Percentiles rank a stretch among this genome's conserved stretches.
Evolutionary conservation across 2,329 filamentous ascomycete genomes (phyloP).

Genomic region (Curvularia sp.): DNA sequence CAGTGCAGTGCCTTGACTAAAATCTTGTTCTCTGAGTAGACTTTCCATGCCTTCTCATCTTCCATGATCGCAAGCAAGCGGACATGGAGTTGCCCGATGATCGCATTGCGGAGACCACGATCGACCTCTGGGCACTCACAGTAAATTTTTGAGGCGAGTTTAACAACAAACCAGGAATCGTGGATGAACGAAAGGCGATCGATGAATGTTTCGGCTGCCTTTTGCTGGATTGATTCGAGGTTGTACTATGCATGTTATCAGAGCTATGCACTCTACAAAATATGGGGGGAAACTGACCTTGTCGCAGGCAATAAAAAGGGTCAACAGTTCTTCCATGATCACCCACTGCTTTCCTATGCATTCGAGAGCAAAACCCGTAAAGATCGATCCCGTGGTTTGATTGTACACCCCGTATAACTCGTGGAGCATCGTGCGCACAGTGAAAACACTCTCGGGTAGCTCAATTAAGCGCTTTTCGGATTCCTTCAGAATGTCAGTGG

Average conservation of each 20-base stretch:
- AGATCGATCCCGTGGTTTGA: slow-evolving; percentile 26
- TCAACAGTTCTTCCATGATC: slow-evolving; percentile 20
- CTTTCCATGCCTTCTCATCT: slow-evolving; percentile 20
- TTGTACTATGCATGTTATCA: slow-evolving; percentile 25
- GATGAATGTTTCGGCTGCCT: slow-evolving; percentile 23
- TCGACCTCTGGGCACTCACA: slow-evolving; percentile 16
- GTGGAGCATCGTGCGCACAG: slow-evolving; percentile 21
- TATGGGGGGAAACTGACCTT: slow-evolving; percentile 22
- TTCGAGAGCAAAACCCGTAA: slow-evolving; percentile 27
- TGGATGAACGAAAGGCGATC: slow-evolving; percentile 30
- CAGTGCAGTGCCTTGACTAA: slow-evolving; percentile 22
- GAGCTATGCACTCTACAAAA: neutral
- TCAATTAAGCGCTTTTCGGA: slow-evolving; percentile 13
- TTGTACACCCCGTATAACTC: slow-evolving; percentile 32
- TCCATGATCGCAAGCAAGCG: slow-evolving; percentile 20
- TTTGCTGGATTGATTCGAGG: slow-evolving; percentile 26
- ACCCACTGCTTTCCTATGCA: slow-evolving; percentile 22
- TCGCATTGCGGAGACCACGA: slow-evolving; percentile 23
- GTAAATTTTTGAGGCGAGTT: slow-evolving; percentile 15
- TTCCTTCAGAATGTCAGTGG: slow-evolving; percentile 23
- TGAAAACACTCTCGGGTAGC: slow-evolving; percentile 25
- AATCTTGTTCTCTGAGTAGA: slow-evolving; percentile 18
- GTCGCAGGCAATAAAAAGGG: slow-evolving; percentile 31
- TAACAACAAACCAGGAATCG: slow-evolving; percentile 23
- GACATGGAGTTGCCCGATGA: slow-evolving; percentile 18